A percentile compares a stretch with the other conserved stretches of the same genome.
Evolutionary conservation across 495 filamentous ascomycete species (phyloP).

Genomic region (Terfezia claveryi): DNA sequence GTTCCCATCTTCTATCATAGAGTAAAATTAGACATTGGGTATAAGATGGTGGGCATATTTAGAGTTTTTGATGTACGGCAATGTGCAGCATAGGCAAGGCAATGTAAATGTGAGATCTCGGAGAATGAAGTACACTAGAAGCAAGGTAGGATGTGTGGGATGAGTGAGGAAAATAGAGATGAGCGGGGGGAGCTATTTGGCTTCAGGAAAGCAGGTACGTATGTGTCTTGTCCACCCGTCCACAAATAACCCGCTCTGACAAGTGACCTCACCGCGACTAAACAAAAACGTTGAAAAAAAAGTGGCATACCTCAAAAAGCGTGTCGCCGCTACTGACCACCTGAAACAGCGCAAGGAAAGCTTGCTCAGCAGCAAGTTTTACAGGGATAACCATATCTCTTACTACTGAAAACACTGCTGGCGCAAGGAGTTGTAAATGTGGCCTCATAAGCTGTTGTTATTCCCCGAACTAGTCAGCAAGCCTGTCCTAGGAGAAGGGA

Average conservation of each 20-base stretch:
- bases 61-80: neutral
- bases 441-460: constrained; percentile 35
- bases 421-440: constrained; percentile 54
- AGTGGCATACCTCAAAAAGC: constrained; percentile 42
- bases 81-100: neutral
- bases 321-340: constrained; percentile 68
- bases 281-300: neutral
- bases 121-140: neutral
- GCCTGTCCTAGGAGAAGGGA: neutral
- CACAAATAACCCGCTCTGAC: no score
- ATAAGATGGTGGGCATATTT: neutral
- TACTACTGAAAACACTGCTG: constrained; percentile 71
- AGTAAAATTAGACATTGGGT: neutral
- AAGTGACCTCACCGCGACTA: neutral
- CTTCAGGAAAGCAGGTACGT: no score
- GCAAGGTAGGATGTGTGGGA: no score
- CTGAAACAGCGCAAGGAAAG: constrained; percentile 80
- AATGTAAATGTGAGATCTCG: neutral
- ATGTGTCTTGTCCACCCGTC: no score
- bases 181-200: no score
- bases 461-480: neutral
- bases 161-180: no score
- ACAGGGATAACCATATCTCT: constrained; percentile 88
- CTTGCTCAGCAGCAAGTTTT: constrained; percentile 84
- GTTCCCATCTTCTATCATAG: no score